These are phyloP conservation scores for Coccomyxa subellipsoidea DNA, from an alignment of 163 green algal genomes.

Conservation along the genomic window DNA sequence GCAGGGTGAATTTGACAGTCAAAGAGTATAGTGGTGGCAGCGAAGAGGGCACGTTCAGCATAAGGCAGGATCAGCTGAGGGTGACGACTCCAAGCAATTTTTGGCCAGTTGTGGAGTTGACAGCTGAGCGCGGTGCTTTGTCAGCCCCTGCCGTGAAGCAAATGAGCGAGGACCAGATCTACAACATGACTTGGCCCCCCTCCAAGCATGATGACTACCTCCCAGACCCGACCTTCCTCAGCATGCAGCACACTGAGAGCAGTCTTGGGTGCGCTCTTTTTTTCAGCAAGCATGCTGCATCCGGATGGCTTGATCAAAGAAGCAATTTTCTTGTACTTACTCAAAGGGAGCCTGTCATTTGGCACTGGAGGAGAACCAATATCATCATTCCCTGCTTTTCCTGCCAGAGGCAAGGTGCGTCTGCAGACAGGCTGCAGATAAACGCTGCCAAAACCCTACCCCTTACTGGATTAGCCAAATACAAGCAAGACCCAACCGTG, in stretches of 20 bases:
- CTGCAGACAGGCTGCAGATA: too few species aligned
- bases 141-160: background rate
- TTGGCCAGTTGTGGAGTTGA: background rate
- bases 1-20: background rate
- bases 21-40: background rate
- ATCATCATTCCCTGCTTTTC: too few species aligned
- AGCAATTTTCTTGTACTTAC: too few species aligned
- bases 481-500: too few species aligned
- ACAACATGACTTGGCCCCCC: background rate
- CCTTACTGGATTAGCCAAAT: too few species aligned
- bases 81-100: background rate
- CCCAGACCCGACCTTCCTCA: background rate
- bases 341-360: too few species aligned
- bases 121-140: background rate
- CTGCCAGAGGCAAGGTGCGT: too few species aligned
- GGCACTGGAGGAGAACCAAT: too few species aligned
- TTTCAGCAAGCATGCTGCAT: too few species aligned
- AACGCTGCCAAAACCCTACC: too few species aligned
- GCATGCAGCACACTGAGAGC: background rate
- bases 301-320: too few species aligned
- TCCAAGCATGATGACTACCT: background rate
- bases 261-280: background rate
- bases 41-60: background rate
- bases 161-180: background rate
- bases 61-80: background rate